A percentile compares a stretch with the other conserved stretches of the same genome.
phyloP scores from a whole-genome alignment of 106 monocot genomes.

The Platanthera guangdongensis region DNA sequence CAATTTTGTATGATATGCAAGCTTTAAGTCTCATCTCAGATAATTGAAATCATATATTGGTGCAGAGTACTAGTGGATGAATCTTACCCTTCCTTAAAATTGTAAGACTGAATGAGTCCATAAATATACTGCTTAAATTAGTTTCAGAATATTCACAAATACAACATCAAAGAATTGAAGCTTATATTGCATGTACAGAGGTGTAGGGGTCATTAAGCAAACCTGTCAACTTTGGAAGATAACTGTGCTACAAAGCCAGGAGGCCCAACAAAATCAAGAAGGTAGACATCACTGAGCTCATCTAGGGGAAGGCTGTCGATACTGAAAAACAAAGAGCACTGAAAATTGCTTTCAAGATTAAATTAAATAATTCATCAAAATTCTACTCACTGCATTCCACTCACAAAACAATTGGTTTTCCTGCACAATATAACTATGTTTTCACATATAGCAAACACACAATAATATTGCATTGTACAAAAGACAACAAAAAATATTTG shows the following conservation, averaged over 20 bases:
- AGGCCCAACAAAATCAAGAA: slow-evolving; percentile 85
- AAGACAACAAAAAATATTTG: neutral
- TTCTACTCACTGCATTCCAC: neutral
- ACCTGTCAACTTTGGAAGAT: slow-evolving; percentile 72
- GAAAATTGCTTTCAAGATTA: neutral
- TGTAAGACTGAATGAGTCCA: neutral
- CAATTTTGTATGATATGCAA: neutral
- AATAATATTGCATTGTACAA: neutral
- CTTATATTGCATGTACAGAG: neutral
- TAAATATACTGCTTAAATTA: neutral
- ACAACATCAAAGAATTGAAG: neutral
- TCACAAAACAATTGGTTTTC: neutral
- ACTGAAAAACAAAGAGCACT: slow-evolving; percentile 24
- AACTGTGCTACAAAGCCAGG: slow-evolving; percentile 62
- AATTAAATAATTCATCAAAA: neutral
- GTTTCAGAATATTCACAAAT: neutral
- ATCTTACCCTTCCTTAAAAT: neutral
- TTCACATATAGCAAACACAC: neutral
- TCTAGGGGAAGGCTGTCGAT: slow-evolving; percentile 41
- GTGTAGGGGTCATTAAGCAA: neutral
- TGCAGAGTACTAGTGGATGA: neutral
- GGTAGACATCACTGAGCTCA: slow-evolving; percentile 66
- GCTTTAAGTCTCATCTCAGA: neutral
- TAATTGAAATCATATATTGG: neutral
- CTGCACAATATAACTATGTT: neutral